phyloP scores from a whole-genome alignment of 2,329 filamentous ascomycete genomes.

The Cordyceps farinosa region DNA sequence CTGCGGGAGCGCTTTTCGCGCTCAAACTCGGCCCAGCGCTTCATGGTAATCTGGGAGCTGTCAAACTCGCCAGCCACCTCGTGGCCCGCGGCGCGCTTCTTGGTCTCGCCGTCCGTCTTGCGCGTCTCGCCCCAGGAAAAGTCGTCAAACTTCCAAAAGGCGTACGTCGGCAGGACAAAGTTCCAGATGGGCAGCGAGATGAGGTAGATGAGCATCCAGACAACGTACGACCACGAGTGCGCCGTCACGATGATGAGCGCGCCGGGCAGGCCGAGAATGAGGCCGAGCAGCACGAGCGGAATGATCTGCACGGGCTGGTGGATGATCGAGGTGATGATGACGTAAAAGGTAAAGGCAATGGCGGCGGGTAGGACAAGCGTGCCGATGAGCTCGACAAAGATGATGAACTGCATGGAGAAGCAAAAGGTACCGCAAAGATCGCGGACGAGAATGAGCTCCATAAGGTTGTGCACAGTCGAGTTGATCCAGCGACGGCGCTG shows the following conservation, averaged over 20 bases:
- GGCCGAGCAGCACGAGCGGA: conserved; percentile 78
- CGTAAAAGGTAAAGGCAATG: conserved; percentile 95
- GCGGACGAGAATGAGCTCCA: conserved; percentile 92
- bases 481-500: conserved; percentile 99
- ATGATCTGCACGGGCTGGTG: conserved; percentile 76
- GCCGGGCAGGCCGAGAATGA: conserved; percentile 91
- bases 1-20: conserved; percentile 51
- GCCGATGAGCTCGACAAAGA: conserved; percentile 91
- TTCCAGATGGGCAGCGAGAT: conserved; percentile 95
- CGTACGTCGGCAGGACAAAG: conserved; percentile 87
- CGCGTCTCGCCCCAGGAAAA: conserved; percentile 99
- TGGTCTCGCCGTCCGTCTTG: conserved; percentile 88
- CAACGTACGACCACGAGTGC: conserved; percentile 84
- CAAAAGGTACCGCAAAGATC: conserved; percentile 98
- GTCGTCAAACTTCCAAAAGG: conserved; percentile 99
- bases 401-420: conserved; percentile 99
- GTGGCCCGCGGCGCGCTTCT: conserved; percentile 67
- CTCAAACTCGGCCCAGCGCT: conserved; percentile 97
- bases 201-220: conserved; percentile 97
- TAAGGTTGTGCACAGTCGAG: conserved; percentile 96
- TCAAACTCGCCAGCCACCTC: conserved; percentile 96
- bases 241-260: conserved; percentile 90
- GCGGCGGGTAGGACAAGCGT: conserved; percentile 93
- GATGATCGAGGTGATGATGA: conserved; percentile 87
- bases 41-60: conserved; percentile 98